Base-by-base conservation (phyloP, 139 green algal genomes). In the Ostreobium quekettii region DNA sequence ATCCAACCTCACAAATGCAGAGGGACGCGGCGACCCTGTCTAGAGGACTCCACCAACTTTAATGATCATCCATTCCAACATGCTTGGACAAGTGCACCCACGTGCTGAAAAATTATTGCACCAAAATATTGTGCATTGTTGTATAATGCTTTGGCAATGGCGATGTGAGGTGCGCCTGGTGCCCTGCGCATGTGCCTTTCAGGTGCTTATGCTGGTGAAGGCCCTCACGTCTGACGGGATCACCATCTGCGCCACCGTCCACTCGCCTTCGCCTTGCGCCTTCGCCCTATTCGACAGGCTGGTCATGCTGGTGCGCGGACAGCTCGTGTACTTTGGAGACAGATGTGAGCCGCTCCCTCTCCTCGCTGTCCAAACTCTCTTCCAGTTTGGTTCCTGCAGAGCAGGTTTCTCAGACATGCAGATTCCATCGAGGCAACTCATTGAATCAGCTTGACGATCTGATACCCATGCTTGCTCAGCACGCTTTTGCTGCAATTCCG, bases 211-310 rank as follows among this genome's bases (percentile, higher is more conserved):
- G 15, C 67, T 80, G 61, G 80, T 89, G 2, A 78, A 80, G 58
- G 38, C 22, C 2, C 77, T 90, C 61, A 69, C 74, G 22, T 24
- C n/a, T 28, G 3, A 48, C 0, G 84, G 83, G 48, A 86, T 85
- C 63, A 89, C 84, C 29, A 72, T 89, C 30, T 83, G 74, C 42
- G 83, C 83, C 36, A 89, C 84, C 60, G 83, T 90, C 62, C 83
- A 90, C 72, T 74, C 56, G 4, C 84, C 84, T 63, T 84, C 80
- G 4, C 74, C 80, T 35, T 82, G 73, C 62, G 64, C 29, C 65
- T 91, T 90, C 58, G 29, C 30, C 38, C 81, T 90, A 15, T 88
- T 90, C 33, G 81, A 91, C 77, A 49, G 75, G 30, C 48, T 91
- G 48, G 56, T 86, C 37, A 31, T 91, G 62, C 76, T 91, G 60